phyloP scores from a whole-genome alignment of 805 yeast species.

The Saitoella complicata region DNA sequence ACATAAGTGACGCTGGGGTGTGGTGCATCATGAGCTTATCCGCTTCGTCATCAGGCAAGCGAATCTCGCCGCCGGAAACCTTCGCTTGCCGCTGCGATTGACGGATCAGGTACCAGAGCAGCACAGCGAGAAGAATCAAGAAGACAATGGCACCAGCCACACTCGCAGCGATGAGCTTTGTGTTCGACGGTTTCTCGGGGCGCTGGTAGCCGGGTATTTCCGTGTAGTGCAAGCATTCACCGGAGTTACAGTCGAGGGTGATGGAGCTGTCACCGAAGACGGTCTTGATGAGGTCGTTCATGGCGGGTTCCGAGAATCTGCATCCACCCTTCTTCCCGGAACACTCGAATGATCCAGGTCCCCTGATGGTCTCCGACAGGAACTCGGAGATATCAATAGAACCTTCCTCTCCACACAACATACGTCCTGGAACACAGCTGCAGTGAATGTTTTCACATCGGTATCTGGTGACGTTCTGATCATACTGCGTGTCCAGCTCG shows the following conservation, averaged over 20 bases:
- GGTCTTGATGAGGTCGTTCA: conserved; percentile 77
- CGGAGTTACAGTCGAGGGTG: conserved; percentile 61
- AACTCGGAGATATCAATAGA: conserved; percentile 85
- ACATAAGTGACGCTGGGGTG: conserved; percentile 57
- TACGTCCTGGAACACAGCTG: conserved; percentile 77
- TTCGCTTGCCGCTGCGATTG: conserved; percentile 3
- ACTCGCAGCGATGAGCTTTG: conserved; percentile 5
- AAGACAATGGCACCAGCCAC: conserved; percentile 7
- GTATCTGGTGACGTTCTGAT: conserved; percentile 53
- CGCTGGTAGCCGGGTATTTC: conserved; percentile 79
- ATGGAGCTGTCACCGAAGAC: conserved; percentile 94
- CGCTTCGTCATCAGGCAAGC: conserved; percentile 25
- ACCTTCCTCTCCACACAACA: conserved; percentile 88
- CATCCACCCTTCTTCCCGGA: conserved; percentile 48
- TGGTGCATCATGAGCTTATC: conserved; percentile 37
- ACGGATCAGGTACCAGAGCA: conserved; percentile 5
- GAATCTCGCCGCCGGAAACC: conserved; percentile 6
- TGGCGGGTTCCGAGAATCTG: conserved; percentile 80
- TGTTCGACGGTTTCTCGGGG: conserved; percentile 33
- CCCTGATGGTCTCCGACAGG: conserved; percentile 70
- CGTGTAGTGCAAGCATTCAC: conserved; percentile 84
- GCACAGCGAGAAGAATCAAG: conserved; percentile 14
- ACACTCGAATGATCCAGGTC: conserved; percentile 88
- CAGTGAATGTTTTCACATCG: conserved; percentile 67
- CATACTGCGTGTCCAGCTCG: conserved; percentile 8